These are phyloP conservation scores for Sutorius australiensis DNA, from an alignment of 768 basidiomycete species.

Conservation along the genomic window DNA sequence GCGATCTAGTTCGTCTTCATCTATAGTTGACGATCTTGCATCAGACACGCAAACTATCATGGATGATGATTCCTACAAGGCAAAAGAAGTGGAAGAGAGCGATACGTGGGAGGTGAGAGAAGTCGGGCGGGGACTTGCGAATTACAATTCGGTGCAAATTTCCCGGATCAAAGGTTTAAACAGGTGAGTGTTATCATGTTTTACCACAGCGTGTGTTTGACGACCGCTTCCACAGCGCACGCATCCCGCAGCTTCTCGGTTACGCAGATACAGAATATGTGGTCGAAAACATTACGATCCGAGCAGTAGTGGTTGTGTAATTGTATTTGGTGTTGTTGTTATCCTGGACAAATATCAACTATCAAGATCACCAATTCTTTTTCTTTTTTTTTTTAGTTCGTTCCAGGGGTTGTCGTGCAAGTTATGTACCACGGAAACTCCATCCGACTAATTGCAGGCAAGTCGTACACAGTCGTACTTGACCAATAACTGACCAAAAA, in stretches of 20 bases:
- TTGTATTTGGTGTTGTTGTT: slow-evolving; percentile 32
- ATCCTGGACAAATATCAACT: slow-evolving; percentile 8
- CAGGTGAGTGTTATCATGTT: slow-evolving; percentile 49
- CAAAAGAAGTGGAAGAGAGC: slow-evolving; percentile 35
- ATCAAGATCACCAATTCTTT: not conserved
- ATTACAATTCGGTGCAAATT: slow-evolving; percentile 95
- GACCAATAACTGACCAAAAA: slow-evolving; percentile 9
- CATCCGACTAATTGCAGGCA: slow-evolving; percentile 71
- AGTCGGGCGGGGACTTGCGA: slow-evolving; percentile 91
- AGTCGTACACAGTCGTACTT: slow-evolving; percentile 21
- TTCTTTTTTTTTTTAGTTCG: slow-evolving; percentile 11
- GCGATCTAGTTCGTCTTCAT: slow-evolving; percentile 36
- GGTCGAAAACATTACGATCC: slow-evolving; percentile 89
- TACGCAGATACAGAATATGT: slow-evolving; percentile 98
- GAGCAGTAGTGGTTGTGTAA: slow-evolving; percentile 49
- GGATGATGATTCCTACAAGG: slow-evolving; percentile 31
- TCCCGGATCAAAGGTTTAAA: slow-evolving; percentile 82
- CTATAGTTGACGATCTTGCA: slow-evolving; percentile 26
- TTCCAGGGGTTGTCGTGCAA: slow-evolving; percentile 22
- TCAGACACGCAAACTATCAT: slow-evolving; percentile 23
- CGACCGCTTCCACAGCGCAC: slow-evolving; percentile 50
- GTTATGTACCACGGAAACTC: slow-evolving; percentile 81
- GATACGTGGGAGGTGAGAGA: slow-evolving; percentile 74
- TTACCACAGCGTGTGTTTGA: not conserved
- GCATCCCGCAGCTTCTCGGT: slow-evolving; percentile 75